A percentile compares a stretch with the other conserved stretches of the same genome.
Conservation (phyloP, 768 basidiomycete species). For the Suillus paluster region DNA sequence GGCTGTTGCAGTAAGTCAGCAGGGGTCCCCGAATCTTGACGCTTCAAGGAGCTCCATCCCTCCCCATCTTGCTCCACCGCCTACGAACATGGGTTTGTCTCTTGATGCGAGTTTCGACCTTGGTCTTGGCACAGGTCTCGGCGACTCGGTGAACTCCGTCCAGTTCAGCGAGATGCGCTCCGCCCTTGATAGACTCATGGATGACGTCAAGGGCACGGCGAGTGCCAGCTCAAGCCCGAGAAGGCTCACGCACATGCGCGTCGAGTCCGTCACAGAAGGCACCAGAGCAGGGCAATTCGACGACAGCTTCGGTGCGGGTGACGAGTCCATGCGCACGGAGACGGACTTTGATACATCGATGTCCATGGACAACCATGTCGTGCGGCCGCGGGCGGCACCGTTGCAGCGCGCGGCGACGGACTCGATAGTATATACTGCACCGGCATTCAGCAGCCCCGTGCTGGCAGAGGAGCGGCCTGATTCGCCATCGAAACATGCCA, state of each 20-base stretch:
- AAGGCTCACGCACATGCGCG: slow-evolving; percentile 21
- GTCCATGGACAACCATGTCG: slow-evolving; percentile 28
- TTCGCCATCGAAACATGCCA: slow-evolving; percentile 68
- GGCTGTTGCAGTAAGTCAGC: slow-evolving; percentile 8
- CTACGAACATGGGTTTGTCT: slow-evolving; percentile 18
- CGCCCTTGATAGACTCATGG: slow-evolving; percentile 74
- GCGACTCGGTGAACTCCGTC: slow-evolving; percentile 52
- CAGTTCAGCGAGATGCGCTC: slow-evolving; percentile 74
- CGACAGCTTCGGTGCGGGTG: slow-evolving; percentile 38
- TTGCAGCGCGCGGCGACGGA: slow-evolving; percentile 60
- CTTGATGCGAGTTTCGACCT: slow-evolving; percentile 32
- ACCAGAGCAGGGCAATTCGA: slow-evolving; percentile 37
- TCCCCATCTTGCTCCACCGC: slow-evolving; percentile 8
- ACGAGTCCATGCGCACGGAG: slow-evolving; percentile 36
- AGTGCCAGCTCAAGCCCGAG: slow-evolving; percentile 30
- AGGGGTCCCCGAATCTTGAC: background rate
- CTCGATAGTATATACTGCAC: slow-evolving; percentile 39
- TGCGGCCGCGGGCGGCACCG: slow-evolving; percentile 18
- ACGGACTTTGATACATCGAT: slow-evolving; percentile 22
- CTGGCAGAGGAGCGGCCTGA: slow-evolving; percentile 32
- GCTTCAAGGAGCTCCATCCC: background rate
- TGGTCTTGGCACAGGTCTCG: slow-evolving; percentile 25
- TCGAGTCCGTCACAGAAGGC: slow-evolving; percentile 38
- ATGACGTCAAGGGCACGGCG: slow-evolving; percentile 51
- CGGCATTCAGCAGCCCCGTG: slow-evolving; percentile 39